Evolutionary conservation across 2,329 filamentous ascomycete genomes (phyloP).

Genomic region (Cladosporium sp.): DNA sequence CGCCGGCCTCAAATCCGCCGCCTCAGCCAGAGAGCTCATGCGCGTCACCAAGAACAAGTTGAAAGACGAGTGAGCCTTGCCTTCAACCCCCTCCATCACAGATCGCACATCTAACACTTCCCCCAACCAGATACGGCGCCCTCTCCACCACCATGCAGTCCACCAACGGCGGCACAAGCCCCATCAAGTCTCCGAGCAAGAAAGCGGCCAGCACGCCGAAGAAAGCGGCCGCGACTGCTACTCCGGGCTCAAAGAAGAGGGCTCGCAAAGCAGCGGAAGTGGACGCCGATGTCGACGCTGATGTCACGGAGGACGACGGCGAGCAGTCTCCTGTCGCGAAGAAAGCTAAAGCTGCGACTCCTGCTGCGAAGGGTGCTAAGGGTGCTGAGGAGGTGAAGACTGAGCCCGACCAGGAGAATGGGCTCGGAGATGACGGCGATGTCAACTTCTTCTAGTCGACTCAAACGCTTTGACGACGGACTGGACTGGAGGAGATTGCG

Average conservation of each 20-base stretch:
- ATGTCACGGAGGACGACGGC: background rate
- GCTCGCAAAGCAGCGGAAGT: constrained; percentile 6
- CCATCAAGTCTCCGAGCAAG: background rate
- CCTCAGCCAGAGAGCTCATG: constrained; percentile 30
- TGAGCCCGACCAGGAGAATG: background rate
- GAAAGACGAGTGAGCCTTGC: constrained; percentile 22
- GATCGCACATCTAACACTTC: background rate
- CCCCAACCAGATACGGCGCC: constrained; percentile 4
- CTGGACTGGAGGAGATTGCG: too few species aligned
- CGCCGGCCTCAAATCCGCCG: constrained; percentile 23
- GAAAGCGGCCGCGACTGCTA: background rate
- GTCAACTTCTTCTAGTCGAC: background rate
- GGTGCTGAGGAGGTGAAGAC: background rate
- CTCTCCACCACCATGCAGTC: background rate
- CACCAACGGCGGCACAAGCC: background rate
- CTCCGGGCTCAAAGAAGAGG: constrained; percentile 10
- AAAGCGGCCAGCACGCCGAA: background rate
- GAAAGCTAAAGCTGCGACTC: background rate
- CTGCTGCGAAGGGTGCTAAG: background rate
- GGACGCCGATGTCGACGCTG: constrained; percentile 3
- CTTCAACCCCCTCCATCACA: background rate
- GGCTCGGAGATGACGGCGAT: background rate
- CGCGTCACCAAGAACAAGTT: constrained; percentile 34
- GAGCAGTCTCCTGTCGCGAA: background rate
- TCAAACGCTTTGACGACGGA: too few species aligned